Evolutionary conservation across 139 green algal genomes (phyloP), one percentile per base, ranked within the genome.

Genomic region (Micractinium sp.): DNA sequence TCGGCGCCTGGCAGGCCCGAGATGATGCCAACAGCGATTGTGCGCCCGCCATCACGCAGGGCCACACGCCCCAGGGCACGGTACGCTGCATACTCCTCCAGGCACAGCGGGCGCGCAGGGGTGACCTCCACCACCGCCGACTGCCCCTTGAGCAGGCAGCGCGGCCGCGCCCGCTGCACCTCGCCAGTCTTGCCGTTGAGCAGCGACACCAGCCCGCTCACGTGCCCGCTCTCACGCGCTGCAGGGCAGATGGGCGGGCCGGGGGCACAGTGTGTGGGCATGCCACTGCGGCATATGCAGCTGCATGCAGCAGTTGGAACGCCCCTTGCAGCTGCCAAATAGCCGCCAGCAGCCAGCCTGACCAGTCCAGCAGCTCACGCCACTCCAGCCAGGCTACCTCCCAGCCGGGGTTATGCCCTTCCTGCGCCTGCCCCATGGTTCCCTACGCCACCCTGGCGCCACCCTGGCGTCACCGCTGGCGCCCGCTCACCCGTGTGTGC

Each of bases 1-100:
- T 67, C 41, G 14, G 31, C 33, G 60, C 61, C 38, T 3, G 38
- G 69, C 39, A 81, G 25, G 23, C 83, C 35, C 23, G 94, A 96
- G 3, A 99, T 88, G 22, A 98, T 95, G 22, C 97, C 97, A 27
- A 99, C 97, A 7, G 97, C 97, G 19, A 99, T 60, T 19, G 97
- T 99, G 0, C 90, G 76, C 1, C 97, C 97, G 0, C 94, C 94
- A 53, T 99, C 96, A 16, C 97, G 84, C 81, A 99, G 82, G 23
- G 95, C 95, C 33, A 99, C 87, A 12, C 97, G 90, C 0, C 97
- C 97, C 47, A 99, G 91, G 27, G 83, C 83, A 61, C 94, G 90
- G 75, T 94, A 94, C 41, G 96, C 92, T 5, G 85, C 60, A 87
- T 97, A 99, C 47, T 90, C 80, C 90, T 99, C 97, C 35, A 99